Evolutionary conservation across 352 stramenopile genomes (phyloP), one percentile per base, ranked within the genome.

Genomic region (Pelagophyceae sp.): DNA sequence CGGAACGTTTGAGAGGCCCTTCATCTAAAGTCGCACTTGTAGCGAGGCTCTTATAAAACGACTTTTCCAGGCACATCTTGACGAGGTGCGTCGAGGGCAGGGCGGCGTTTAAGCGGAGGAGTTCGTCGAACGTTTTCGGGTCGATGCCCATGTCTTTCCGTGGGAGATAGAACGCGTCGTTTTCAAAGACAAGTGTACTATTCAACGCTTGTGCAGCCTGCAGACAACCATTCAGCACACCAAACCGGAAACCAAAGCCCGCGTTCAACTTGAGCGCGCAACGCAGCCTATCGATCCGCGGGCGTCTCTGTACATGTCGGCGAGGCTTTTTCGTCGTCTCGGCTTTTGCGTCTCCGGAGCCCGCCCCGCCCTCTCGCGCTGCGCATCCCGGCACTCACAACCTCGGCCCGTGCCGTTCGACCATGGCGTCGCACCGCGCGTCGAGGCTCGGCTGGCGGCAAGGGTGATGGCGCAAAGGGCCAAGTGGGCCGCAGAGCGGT

Each of bases 161-260:
- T n/a, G 23, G 5, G 23, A 17, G 58, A 25, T 65, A 65, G 58
- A 65, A 33, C 23, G 23, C 23, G 58, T n/a, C 17, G 40, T 20
- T 6, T 2, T n/a, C 29, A n/a, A 33, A 65, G 58, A 65, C 17
- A n/a, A 65, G 58, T n/a, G 58, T 65, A 17, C 17, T n/a, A 25
- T 65, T 65, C 5, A 65, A 25, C 58, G 23, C 5, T 11, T 17
- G 5, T 6, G 58, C 58, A 2, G 58, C 58, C 5, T n/a, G 58
- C 2, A 65, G 58, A n/a, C 58, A 65, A 2, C 58, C 58, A 25
- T 65, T 65, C 5, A 65, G 29, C 23, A 65, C 58, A 25, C 5
- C 58, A 6, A 65, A n/a, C 23, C 58, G 58, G 29, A 65, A 65
- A n/a, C 58, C 58, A n/a, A 65, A 65, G 58, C 58, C 58, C 58